phyloP scores from a whole-genome alignment of 2,329 filamentous ascomycete genomes.

The Calonectria fujianensis region DNA sequence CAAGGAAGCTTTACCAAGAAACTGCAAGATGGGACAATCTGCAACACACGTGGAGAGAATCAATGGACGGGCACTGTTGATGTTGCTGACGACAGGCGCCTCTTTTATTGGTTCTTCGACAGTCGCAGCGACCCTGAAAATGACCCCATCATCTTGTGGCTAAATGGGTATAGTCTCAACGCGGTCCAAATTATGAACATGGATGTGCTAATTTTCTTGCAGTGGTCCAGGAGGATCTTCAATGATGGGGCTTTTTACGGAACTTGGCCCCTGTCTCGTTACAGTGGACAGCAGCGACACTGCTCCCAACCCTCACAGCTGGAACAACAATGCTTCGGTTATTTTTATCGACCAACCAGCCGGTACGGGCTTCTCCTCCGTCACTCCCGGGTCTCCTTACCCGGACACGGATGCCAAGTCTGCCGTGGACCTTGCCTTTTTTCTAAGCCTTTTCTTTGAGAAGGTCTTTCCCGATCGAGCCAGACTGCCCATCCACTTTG shows the following conservation, averaged over 20 bases:
- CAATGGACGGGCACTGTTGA: constrained; percentile 18
- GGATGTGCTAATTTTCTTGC: not conserved
- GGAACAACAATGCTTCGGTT: constrained; percentile 18
- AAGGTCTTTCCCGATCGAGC: constrained; percentile 7
- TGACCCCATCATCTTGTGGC: constrained; percentile 12
- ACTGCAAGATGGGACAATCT: constrained; percentile 6
- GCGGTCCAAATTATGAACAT: too few species aligned
- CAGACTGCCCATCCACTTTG: not conserved
- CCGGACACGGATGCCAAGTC: not conserved
- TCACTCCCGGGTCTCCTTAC: not conserved
- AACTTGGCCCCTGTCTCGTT: constrained; percentile 2
- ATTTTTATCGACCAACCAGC: constrained; percentile 11
- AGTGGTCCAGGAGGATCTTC: constrained; percentile 7
- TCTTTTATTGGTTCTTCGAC: constrained; percentile 23
- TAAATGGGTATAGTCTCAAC: not conserved
- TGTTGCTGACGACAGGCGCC: not conserved
- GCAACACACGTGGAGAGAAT: not conserved
- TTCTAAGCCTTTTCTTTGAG: constrained; percentile 2
- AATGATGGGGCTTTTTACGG: constrained; percentile 12
- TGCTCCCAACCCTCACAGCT: not conserved
- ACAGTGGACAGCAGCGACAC: not conserved
- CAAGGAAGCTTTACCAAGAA: not conserved
- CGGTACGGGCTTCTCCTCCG: not conserved
- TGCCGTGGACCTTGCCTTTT: not conserved
- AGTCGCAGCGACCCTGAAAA: constrained; percentile 3